Base-by-base conservation (phyloP, 805 yeast species). In the Kluyveromyces lactis region DNA sequence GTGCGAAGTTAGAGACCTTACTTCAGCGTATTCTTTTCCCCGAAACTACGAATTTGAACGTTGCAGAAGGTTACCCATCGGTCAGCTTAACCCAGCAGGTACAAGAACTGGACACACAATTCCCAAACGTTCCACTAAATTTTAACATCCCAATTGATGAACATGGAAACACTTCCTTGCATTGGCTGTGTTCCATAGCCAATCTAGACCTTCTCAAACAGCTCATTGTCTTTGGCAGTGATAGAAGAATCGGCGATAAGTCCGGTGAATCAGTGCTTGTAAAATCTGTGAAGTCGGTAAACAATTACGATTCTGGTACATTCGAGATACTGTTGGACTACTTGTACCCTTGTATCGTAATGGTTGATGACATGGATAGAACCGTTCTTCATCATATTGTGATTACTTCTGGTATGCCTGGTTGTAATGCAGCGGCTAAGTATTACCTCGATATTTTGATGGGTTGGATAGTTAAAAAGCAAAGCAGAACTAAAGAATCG, bases 151-250 rank as follows among this genome's bases (percentile, higher is more conserved):
- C 96, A 1, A 84, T 94, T 33, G 99, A 94, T 61, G 94, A 85
- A 50, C 77, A 81, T 42, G 97, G 97, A 0, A 92, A 92, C 55
- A 82, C 95, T 0, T 86, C 95, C 0, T 69, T 92, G 42, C 99
- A 92, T 61, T 85, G 97, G 94, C 94, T 97, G 3, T 79, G 97
- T 12, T 85, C 97, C 0, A 71, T 92, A 58, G 97, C 95, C 0
- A 77, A 86, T 42, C 62, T 80, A 1, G 66, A 77, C 2, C 68
- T 89, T 38, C 90, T 86, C 3, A 75, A 67, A 32, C 79, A 79
- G 29, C 68, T 86, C 12, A 81, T 92, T 23, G 65, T 72, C 29
- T 68, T 72, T 32, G 84, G 86, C 11, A 79, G 94, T 1, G 72
- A 75, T 44, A 71, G 90, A 29, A 47, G 53, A 15, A n/a, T 57